Base-by-base conservation (phyloP, 2,329 filamentous ascomycete genomes). In the Chalaropsis thielavioides region DNA sequence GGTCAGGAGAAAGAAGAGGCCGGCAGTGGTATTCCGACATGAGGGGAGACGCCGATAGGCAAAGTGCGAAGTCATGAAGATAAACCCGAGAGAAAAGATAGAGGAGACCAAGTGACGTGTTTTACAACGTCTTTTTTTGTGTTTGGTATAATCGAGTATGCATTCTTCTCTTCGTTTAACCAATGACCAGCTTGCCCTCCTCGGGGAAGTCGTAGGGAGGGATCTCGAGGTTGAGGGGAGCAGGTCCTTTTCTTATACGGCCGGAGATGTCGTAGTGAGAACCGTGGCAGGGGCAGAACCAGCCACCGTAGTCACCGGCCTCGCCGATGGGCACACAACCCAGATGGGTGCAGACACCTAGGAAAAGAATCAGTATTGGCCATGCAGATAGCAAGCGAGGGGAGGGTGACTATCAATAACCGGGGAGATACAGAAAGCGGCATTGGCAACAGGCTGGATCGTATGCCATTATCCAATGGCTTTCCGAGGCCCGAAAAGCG, bases 211-310 rank as follows among this genome's bases (percentile, higher is more conserved):
- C 90, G 82, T 96, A 96, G 73, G 78, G 76, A 70, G 92, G 94
- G 71, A 97, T 86, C 81, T 97, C 94, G 75, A 99, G 86, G 83
- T 99, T 99, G 74, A 99, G 85, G 70, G 94, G 94, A 68, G 94
- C 94, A 69, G 94, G 94, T 70, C 94, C 94, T 84, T 90, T 96
- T 82, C 94, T 87, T 84, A 96, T 90, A 79, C 94, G 91, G 77
- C 94, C 94, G 69, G 92, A 97, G 77, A 99, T 97, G 77, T 99
- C 94, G 85, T 99, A 99, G 83, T 99, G 94, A 72, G 92, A 96
- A 78, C 94, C 94, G 85, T 99, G 94, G 89, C 94, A 99, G 70
- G 94, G 94, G 83, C 94, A 99, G 88, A 99, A 99, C 94, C 94
- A 99, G 75, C 94, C 94, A 76, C 94, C 94, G 74, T 82, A 99